Base-by-base conservation (phyloP, 176 grass and related monocot genomes). In the Carex pumila region DNA sequence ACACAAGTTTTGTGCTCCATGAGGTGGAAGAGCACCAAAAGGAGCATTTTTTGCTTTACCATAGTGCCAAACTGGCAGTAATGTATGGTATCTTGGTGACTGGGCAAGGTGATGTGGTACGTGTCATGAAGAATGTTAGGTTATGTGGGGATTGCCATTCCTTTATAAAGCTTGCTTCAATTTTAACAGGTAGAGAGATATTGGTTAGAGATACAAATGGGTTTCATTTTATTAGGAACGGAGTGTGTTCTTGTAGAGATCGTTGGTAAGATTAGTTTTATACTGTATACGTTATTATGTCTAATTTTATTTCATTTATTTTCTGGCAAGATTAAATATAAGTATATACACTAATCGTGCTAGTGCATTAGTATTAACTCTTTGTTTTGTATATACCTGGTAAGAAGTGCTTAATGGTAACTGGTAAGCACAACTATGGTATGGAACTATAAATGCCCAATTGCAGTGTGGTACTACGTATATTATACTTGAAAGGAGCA, bases 121-220 rank as follows among this genome's bases (percentile, higher is more conserved):
- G 79, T 71, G 79, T 89, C 58, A 82, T 86, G 79, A 89, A 89
- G 79, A 89, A 86, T 76, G 69, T 86, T n/a, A 83, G 84, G 82
- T 56, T 89, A 52, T 89, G 88, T 7, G 60, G 88, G 17, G 88
- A 89, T 79, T 89, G 88, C 18, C 88, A 85, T 84, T 86, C 84
- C 17, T 86, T 89, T 45, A 83, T 86, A 70, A 86, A 89, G 79
- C 54, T 71, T n/a, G 69, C 79, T 69, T 81, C 62, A 43, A 61
- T 66, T 79, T 49, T 71, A 31, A 81, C 13, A 0, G 58, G 34
- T 15, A 84, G 80, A 71, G 43, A 79, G 60, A 86, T 86, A 30
- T 81, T 83, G 15, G 37, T 86, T 45, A 89, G 88, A 65, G 88
- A 86, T 70, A 80, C 68, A 12, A 89, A 79, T 30, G 75, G 88